Conservation (phyloP, 176 grass and related monocot species). For the Saccharum officinarum region DNA sequence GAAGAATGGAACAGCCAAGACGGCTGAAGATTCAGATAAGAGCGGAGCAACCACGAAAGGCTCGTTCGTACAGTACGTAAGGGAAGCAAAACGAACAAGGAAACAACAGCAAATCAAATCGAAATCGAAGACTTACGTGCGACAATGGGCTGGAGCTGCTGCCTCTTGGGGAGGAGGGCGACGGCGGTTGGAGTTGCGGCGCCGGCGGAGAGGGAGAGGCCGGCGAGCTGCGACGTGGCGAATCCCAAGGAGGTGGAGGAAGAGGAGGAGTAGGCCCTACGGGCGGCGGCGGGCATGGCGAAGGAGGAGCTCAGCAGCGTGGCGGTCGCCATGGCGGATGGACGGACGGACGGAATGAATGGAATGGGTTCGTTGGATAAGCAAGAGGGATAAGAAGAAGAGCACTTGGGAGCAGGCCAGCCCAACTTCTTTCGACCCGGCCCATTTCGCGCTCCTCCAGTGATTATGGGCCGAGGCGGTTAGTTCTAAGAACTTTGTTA, state of each 20-base stretch:
- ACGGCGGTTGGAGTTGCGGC: background rate
- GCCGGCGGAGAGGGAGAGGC: constrained; percentile 37
- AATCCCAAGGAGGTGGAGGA: constrained; percentile 38
- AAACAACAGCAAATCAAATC: background rate
- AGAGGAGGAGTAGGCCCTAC: background rate
- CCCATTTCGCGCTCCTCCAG: background rate
- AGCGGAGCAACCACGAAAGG: background rate
- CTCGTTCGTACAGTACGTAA: background rate
- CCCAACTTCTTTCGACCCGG: background rate
- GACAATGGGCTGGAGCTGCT: constrained; percentile 41
- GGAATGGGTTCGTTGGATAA: constrained; percentile 4
- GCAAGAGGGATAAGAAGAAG: background rate
- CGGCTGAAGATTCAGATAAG: background rate
- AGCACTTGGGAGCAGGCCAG: background rate
- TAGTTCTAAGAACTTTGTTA: too few species aligned
- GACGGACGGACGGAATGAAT: background rate
- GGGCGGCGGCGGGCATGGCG: constrained; percentile 31
- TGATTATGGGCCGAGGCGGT: background rate
- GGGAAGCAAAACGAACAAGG: background rate
- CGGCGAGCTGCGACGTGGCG: constrained; percentile 44
- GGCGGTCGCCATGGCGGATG: constrained; percentile 41
- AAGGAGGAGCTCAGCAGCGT: constrained; percentile 43
- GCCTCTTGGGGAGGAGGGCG: constrained; percentile 10
- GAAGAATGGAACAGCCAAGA: too few species aligned
- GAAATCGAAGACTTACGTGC: constrained; percentile 30